A percentile compares a stretch with the other conserved stretches of the same genome.
phyloP scores from a whole-genome alignment of 1,139 yeast species.

The Dujonia santamariae region DNA sequence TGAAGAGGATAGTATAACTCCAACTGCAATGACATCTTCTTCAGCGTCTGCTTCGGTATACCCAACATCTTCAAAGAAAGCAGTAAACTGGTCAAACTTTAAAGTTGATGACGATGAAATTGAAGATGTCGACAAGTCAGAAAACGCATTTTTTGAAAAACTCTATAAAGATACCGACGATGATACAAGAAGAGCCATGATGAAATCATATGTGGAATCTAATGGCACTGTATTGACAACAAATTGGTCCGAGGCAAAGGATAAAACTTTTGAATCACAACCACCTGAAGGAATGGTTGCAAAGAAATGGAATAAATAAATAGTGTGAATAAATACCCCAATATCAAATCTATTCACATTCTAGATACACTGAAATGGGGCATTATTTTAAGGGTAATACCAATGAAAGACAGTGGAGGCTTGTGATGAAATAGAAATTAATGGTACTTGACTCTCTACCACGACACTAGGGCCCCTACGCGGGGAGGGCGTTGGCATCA shows the following conservation, averaged over 20 bases:
- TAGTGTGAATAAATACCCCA: too few species aligned
- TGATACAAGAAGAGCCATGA: conserved; percentile 90
- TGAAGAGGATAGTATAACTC: conserved; percentile 9
- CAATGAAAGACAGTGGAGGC: too few species aligned
- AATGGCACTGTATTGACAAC: conserved; percentile 93
- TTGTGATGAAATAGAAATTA: too few species aligned
- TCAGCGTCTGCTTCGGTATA: conserved; percentile 30
- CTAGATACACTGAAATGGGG: too few species aligned
- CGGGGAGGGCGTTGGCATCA: too few species aligned
- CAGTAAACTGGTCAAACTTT: conserved; percentile 72
- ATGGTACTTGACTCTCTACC: too few species aligned
- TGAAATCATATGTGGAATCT: conserved; percentile 92
- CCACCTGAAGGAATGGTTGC: conserved; percentile 76
- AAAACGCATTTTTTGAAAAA: conserved; percentile 71
- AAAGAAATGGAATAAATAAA: conserved; percentile 37
- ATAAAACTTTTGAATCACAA: conserved; percentile 60
- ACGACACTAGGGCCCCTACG: too few species aligned
- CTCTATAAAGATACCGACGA: conserved; percentile 81
- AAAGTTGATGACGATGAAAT: conserved; percentile 53
- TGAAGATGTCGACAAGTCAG: conserved; percentile 40
- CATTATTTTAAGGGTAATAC: too few species aligned
- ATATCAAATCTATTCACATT: too few species aligned
- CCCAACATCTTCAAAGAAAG: conserved; percentile 61
- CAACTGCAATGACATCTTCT: conserved; percentile 7
- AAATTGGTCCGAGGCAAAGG: conserved; percentile 87